Conservation (phyloP, 2,329 filamentous ascomycete genomes). For the Cladosporium sp. region DNA sequence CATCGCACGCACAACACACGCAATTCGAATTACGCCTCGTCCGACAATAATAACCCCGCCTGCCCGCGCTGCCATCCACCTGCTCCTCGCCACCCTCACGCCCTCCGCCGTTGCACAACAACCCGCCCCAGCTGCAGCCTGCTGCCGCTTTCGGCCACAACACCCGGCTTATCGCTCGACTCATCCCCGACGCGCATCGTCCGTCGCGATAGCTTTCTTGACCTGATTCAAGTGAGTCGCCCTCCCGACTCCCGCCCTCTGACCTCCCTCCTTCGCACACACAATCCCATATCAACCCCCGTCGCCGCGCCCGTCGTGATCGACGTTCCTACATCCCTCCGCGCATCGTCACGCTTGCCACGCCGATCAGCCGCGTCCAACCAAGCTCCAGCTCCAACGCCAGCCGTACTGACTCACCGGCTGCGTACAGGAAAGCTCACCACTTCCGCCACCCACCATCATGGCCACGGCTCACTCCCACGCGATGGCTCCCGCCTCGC, state of each 20-base stretch:
- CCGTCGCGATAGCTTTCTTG: constrained; percentile 8
- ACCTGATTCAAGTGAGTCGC: constrained; percentile 6
- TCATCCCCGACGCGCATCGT: background rate
- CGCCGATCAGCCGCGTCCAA: constrained; percentile 5
- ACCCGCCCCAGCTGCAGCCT: constrained; percentile 1
- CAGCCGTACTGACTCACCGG: constrained; percentile 18
- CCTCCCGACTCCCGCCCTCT: background rate
- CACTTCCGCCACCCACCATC: constrained; percentile 16
- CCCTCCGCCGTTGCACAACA: background rate
- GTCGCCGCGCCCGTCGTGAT: background rate
- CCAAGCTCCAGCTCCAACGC: background rate
- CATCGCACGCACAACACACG: background rate
- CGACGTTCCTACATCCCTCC: background rate
- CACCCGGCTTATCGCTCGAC: constrained; percentile 6
- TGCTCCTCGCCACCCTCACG: background rate
- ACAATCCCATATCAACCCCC: background rate
- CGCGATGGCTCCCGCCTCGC: constrained; percentile 30
- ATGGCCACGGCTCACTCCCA: constrained; percentile 29
- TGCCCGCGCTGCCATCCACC: background rate
- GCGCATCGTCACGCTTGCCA: background rate
- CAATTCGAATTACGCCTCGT: background rate
- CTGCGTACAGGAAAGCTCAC: constrained; percentile 29
- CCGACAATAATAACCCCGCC: background rate
- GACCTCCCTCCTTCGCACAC: background rate
- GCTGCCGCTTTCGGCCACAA: constrained; percentile 3